Conservation (phyloP, 1,139 yeast genomes). For the Komagataea norvegica region DNA sequence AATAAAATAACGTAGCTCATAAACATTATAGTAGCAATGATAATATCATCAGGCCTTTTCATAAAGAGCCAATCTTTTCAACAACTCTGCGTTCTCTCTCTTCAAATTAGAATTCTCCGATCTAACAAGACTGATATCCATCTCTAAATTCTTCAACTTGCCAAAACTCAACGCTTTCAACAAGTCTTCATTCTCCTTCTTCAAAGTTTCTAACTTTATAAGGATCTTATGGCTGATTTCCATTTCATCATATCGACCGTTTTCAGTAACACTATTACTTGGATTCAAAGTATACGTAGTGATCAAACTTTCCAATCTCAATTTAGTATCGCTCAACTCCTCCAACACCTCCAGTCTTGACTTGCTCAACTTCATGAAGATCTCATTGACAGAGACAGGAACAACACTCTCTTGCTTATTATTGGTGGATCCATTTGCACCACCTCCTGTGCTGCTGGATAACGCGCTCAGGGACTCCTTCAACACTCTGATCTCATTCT, state of each 20-base stretch:
- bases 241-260: constrained; percentile 64
- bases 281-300: constrained; percentile 49
- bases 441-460: no score
- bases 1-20: no score
- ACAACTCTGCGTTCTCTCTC: constrained; percentile 42
- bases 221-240: constrained; percentile 75
- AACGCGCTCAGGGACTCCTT: constrained; percentile 18
- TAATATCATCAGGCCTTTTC: no score
- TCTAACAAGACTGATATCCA: constrained; percentile 60
- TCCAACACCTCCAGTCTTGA: constrained; percentile 29
- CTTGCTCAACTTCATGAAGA: constrained; percentile 19
- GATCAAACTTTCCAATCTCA: constrained; percentile 58
- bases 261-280: constrained; percentile 36
- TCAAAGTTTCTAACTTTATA: constrained; percentile 54
- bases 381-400: constrained; percentile 20
- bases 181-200: constrained; percentile 67
- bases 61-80: no score
- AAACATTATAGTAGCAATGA: no score
- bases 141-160: constrained; percentile 62
- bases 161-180: constrained; percentile 69
- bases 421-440: no score
- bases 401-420: constrained; percentile 9
- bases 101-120: constrained; percentile 46
- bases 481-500: constrained; percentile 32
- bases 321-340: constrained; percentile 57